A percentile compares a stretch with the other conserved stretches of the same genome.
These are phyloP conservation scores for Dillenia suffruticosa DNA, from an alignment of 164 flowering plant genomes.

Conservation along the genomic window DNA sequence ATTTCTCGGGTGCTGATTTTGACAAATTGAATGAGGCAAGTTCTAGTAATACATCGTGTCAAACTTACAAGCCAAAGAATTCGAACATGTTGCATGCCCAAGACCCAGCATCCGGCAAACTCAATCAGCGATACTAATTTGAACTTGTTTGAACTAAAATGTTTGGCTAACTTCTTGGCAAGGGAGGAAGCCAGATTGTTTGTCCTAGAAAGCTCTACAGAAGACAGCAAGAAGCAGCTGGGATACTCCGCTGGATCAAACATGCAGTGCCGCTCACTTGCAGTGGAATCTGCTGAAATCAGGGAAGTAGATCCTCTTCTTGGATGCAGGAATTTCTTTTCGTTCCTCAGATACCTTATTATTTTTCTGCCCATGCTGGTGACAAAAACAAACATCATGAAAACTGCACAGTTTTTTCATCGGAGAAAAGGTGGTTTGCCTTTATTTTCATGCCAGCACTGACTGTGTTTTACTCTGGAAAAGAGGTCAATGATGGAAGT, in stretches of 20 bases:
- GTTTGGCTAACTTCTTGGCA: conserved; percentile 14
- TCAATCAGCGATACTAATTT: conserved; percentile 3
- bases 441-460: not conserved
- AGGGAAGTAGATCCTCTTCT: conserved; percentile 42
- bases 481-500: not conserved
- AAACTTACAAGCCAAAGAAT: conserved; percentile 16
- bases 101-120: conserved; percentile 2
- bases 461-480: too few relatives aligned
- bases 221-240: conserved; percentile 12
- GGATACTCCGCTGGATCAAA: conserved; percentile 19
- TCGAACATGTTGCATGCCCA: conserved; percentile 8
- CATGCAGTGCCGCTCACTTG: conserved; percentile 25
- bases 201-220: conserved; percentile 10
- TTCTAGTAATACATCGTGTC: conserved; percentile 9
- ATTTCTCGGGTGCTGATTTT: not conserved
- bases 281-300: conserved; percentile 14
- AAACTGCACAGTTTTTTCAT: too few relatives aligned
- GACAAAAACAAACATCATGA: too few relatives aligned
- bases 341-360: conserved; percentile 59
- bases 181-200: conserved; percentile 10
- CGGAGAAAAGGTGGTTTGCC: not conserved
- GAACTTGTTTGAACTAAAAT: conserved; percentile 16
- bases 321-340: conserved; percentile 76
- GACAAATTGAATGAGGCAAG: conserved; percentile 12
- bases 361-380: not conserved